Evolutionary conservation across 2,329 filamentous ascomycete species (phyloP).

Genomic region (Microdochium nivale): DNA sequence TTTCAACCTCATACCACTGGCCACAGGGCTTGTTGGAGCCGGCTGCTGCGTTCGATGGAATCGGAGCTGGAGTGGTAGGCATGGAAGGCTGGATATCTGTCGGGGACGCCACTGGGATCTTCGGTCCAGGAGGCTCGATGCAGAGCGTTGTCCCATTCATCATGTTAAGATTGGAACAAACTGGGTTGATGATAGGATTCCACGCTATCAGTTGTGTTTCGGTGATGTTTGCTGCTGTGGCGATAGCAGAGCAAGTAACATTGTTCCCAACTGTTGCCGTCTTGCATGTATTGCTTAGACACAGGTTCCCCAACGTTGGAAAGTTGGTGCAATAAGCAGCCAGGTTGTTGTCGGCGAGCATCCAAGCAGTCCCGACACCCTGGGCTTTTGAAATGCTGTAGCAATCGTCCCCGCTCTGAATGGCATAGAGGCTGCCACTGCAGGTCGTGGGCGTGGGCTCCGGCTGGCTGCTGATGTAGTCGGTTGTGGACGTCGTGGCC

Average conservation of each 20-base stretch:
- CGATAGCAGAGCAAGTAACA: constrained; percentile 4
- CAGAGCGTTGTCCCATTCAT: constrained; percentile 9
- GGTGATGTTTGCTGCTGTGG: constrained; percentile 9
- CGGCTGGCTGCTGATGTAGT: constrained; percentile 6
- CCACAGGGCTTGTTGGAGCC: constrained; percentile 11
- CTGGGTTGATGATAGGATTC: constrained; percentile 7
- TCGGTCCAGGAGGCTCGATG: constrained; percentile 2
- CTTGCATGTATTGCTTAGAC: constrained; percentile 11
- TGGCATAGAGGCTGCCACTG: constrained; percentile 7
- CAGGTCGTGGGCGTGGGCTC: constrained; percentile 6
- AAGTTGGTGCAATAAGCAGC: constrained; percentile 10
- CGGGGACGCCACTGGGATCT: neutral
- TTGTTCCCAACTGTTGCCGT: constrained; percentile 1
- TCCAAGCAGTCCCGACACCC: constrained; percentile 9
- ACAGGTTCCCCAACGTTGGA: constrained; percentile 11
- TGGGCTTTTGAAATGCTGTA: constrained; percentile 9
- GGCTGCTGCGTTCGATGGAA: constrained; percentile 11
- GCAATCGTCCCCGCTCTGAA: constrained; percentile 10
- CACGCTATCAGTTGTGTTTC: constrained; percentile 8
- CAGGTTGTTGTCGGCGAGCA: constrained; percentile 12
- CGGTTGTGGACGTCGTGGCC: constrained; percentile 6
- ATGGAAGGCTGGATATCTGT: constrained; percentile 3
- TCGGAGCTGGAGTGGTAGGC: constrained; percentile 7
- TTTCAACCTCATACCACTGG: constrained; percentile 9
- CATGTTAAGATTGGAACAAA: constrained; percentile 9